These are phyloP conservation scores for Cochlearia excelsa DNA, from an alignment of 345 rosid genomes.

Conservation along the genomic window DNA sequence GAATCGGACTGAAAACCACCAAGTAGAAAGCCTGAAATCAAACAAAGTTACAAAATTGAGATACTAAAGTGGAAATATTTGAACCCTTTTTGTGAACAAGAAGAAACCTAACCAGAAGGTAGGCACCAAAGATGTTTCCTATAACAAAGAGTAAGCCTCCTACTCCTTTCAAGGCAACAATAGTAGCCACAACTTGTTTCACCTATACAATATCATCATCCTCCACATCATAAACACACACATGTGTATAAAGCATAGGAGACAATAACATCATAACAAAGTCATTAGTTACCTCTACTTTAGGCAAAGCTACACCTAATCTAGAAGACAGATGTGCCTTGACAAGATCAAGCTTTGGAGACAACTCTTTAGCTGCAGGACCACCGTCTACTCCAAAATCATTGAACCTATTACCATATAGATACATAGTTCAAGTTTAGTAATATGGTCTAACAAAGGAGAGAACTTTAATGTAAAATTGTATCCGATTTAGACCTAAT, in stretches of 20 bases:
- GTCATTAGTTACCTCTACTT: slow-evolving; percentile 51
- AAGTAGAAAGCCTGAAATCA: slow-evolving; percentile 57
- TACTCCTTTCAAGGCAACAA: slow-evolving; percentile 52
- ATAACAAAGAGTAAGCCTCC: slow-evolving; percentile 83
- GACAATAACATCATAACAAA: neutral
- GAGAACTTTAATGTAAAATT: neutral
- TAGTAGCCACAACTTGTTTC: slow-evolving; percentile 44
- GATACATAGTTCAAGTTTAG: neutral
- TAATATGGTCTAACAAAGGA: neutral
- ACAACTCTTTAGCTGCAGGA: slow-evolving; percentile 74
- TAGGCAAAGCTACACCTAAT: slow-evolving; percentile 51
- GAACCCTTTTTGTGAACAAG: slow-evolving; percentile 6
- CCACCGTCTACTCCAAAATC: slow-evolving; percentile 87
- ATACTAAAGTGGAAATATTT: neutral
- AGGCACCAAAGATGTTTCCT: slow-evolving; percentile 70
- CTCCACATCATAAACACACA: slow-evolving; percentile 22
- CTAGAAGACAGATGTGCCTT: slow-evolving; percentile 53
- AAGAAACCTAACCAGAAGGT: slow-evolving; percentile 58
- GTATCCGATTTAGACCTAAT: neutral
- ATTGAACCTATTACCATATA: slow-evolving; percentile 36
- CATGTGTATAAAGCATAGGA: neutral
- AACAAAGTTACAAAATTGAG: slow-evolving; percentile 10
- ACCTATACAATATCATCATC: slow-evolving; percentile 41
- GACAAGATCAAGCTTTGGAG: slow-evolving; percentile 56
- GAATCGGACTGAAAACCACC: slow-evolving; percentile 54